Conservation (phyloP, 805 yeast species). For the Middelhovenomyces tepae region DNA sequence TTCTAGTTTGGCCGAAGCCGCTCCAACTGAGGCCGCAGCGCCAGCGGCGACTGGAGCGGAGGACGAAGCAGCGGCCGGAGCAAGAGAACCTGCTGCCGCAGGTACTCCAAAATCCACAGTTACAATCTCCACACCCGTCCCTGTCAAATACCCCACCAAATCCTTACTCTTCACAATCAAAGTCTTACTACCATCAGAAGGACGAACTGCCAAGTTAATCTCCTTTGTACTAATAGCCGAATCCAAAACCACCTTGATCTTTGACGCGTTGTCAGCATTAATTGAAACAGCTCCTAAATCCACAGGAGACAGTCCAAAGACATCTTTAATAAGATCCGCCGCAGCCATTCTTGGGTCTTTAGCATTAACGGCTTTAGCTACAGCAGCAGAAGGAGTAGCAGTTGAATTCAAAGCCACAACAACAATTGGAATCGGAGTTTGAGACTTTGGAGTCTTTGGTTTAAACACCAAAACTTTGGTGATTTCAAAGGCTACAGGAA, state of each 20-base stretch:
- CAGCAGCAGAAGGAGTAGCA: conserved; percentile 53
- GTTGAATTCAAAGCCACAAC: conserved; percentile 69
- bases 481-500: conserved; percentile 10
- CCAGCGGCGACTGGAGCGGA: conserved; percentile 26
- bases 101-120: conserved; percentile 25
- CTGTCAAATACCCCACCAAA: conserved; percentile 34
- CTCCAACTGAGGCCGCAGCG: conserved; percentile 17
- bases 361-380: conserved; percentile 59
- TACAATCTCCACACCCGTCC: conserved; percentile 40
- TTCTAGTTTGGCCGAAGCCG: conserved; percentile 45
- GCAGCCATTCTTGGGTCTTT: conserved; percentile 87
- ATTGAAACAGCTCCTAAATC: conserved; percentile 21
- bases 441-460: conserved; percentile 82
- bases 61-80: conserved; percentile 37
- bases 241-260: conserved; percentile 54
- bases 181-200: conserved; percentile 25
- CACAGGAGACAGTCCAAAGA: conserved; percentile 44
- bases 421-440: conserved; percentile 68
- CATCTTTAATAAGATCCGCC: conserved; percentile 63
- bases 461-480: conserved; percentile 79
- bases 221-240: conserved; percentile 33
- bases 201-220: conserved; percentile 22
- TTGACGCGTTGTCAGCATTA: conserved; percentile 40
- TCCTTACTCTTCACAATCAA: conserved; percentile 32
- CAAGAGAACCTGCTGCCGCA: conserved; percentile 33